Evolutionary conservation across 2,329 filamentous ascomycete genomes (phyloP).

Genomic region (Aspergillus latus): DNA sequence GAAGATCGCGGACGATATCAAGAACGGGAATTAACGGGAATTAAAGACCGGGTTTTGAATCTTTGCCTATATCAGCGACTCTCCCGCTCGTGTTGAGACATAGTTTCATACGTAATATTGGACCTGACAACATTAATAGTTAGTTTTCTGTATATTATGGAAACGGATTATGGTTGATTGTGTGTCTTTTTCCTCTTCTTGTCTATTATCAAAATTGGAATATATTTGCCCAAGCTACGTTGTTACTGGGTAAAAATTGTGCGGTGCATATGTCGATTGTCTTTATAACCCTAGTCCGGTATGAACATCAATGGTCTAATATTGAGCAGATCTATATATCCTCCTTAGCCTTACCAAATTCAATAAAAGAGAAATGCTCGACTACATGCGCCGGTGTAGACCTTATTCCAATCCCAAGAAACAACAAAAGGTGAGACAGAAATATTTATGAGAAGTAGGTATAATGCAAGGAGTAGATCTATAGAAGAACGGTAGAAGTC

Average conservation of each 20-base stretch:
- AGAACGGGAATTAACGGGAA: conserved; percentile 1
- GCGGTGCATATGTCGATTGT: no score
- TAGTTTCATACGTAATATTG: no score
- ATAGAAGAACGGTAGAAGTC: not conserved
- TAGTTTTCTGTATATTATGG: not conserved
- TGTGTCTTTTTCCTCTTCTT: not conserved
- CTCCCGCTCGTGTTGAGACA: no score
- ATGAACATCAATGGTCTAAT: not conserved
- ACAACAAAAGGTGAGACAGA: not conserved
- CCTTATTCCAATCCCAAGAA: not conserved
- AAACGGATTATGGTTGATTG: no score
- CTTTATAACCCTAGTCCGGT: no score
- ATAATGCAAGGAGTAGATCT: not conserved
- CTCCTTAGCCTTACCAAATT: not conserved
- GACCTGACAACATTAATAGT: no score
- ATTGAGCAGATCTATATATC: not conserved
- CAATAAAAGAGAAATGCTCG: not conserved
- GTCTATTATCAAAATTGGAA: no score
- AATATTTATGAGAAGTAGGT: not conserved
- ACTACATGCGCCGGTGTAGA: not conserved
- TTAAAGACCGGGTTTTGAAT: no score
- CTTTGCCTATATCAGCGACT: no score
- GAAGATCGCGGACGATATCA: conserved; percentile 14
- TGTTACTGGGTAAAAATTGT: no score
- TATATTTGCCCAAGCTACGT: no score